Evolutionary conservation across 2,329 filamentous ascomycete genomes (phyloP).

Genomic region (Hirsutella rhossiliensis): DNA sequence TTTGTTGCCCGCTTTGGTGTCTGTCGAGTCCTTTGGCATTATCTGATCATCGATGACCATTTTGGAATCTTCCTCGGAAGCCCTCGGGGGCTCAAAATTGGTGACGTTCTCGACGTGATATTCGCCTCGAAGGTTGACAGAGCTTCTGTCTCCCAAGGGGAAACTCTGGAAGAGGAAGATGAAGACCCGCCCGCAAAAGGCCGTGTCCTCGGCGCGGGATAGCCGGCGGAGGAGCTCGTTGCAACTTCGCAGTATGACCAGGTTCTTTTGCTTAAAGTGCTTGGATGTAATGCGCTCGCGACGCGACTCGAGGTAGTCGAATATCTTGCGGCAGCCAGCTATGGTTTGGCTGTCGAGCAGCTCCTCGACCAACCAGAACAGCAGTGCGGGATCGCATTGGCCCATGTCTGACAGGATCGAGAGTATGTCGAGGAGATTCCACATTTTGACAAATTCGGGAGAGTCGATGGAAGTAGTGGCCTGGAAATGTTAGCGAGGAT

Average conservation of each 20-base stretch:
- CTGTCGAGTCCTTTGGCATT: conserved; percentile 18
- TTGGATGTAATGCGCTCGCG: conserved; percentile 75
- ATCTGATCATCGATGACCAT: conserved; percentile 56
- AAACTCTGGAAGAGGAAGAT: conserved; percentile 99
- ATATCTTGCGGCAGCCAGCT: conserved; percentile 77
- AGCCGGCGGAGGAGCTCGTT: conserved; percentile 89
- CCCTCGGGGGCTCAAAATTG: conserved; percentile 46
- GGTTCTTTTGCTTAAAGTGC: conserved; percentile 70
- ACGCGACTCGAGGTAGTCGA: conserved; percentile 89
- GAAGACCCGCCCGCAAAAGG: conserved; percentile 94
- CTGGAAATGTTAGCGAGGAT: conserved; percentile 26
- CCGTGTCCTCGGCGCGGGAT: conserved; percentile 91
- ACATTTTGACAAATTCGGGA: conserved; percentile 69
- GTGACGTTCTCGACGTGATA: conserved; percentile 95
- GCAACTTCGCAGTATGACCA: conserved; percentile 85
- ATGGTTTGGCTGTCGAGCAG: conserved; percentile 94
- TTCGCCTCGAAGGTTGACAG: conserved; percentile 89
- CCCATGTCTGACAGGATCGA: conserved; percentile 75
- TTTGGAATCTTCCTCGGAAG: conserved; percentile 17
- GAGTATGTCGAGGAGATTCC: conserved; percentile 91
- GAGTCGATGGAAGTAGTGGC: conserved; percentile 65
- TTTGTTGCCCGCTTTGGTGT: conserved; percentile 22
- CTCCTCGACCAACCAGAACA: conserved; percentile 89
- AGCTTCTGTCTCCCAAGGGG: conserved; percentile 90
- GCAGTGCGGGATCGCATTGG: conserved; percentile 63